phyloP scores from a whole-genome alignment of 305 asterid genomes.

The Rubia balearica region DNA sequence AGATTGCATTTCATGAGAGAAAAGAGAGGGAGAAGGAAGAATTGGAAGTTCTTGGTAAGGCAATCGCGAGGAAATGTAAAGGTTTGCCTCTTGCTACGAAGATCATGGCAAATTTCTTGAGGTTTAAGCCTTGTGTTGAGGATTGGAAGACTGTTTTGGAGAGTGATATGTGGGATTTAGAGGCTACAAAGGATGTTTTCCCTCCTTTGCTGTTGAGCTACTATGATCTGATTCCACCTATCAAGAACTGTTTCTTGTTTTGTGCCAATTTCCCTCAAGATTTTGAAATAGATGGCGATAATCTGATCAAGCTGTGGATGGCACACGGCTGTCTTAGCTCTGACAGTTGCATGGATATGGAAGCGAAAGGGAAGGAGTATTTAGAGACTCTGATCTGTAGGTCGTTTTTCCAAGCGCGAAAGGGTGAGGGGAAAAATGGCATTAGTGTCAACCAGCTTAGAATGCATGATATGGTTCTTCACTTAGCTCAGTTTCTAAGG shows the following conservation, averaged over 20 bases:
- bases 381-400: conserved; percentile 36
- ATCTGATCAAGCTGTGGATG: conserved; percentile 67
- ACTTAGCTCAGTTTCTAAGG: conserved; percentile 35
- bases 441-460: conserved; percentile 29
- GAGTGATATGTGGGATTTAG: conserved; percentile 26
- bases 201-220: conserved; percentile 26
- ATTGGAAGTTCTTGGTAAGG: conserved; percentile 15
- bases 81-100: conserved; percentile 32
- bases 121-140: conserved; percentile 7
- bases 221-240: conserved; percentile 23
- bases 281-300: conserved; percentile 38
- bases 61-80: conserved; percentile 19
- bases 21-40: not conserved
- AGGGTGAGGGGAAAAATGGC: conserved; percentile 15
- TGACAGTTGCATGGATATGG: conserved; percentile 30
- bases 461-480: conserved; percentile 80
- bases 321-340: conserved; percentile 56
- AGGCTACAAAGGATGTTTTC: conserved; percentile 17
- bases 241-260: conserved; percentile 53
- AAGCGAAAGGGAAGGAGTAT: conserved; percentile 37
- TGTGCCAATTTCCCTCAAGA: conserved; percentile 62
- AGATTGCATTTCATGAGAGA: conserved; percentile 17
- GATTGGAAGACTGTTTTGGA: conserved; percentile 27
- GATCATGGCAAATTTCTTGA: conserved; percentile 18
- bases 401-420: conserved; percentile 42